phyloP scores from a whole-genome alignment of 441 rosid genomes.

The Adansonia gregorii region DNA sequence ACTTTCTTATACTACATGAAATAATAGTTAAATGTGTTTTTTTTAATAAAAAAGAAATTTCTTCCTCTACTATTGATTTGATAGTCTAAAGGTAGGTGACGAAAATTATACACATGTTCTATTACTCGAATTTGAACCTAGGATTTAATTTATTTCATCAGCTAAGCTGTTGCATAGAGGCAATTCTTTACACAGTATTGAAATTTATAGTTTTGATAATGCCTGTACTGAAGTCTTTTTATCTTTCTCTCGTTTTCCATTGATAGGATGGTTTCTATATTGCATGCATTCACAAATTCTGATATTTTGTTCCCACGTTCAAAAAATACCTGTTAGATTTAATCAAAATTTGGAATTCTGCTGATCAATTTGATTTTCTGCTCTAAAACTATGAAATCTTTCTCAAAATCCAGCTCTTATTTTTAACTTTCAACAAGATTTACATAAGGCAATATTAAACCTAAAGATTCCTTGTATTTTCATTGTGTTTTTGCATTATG shows the following conservation, averaged over 20 bases:
- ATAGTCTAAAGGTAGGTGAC: conserved; percentile 3
- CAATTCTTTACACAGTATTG: background rate
- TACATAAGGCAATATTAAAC: background rate
- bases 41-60: background rate
- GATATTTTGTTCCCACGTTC: background rate
- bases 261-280: background rate
- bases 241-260: background rate
- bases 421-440: background rate
- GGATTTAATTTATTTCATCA: conserved; percentile 13
- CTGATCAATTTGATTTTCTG: conserved; percentile 4
- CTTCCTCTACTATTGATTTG: background rate
- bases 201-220: background rate
- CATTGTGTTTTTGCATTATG: background rate
- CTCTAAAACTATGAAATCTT: background rate
- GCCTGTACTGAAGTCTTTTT: background rate
- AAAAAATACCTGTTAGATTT: background rate
- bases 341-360: background rate
- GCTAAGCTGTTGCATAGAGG: background rate
- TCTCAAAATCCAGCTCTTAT: background rate
- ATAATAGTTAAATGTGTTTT: conserved; percentile 1
- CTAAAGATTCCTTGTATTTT: background rate
- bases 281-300: background rate
- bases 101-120: background rate
- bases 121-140: background rate
- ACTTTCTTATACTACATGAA: background rate